Conservation (phyloP, 495 filamentous ascomycete genomes). For the Lindgomyces ingoldianus region DNA sequence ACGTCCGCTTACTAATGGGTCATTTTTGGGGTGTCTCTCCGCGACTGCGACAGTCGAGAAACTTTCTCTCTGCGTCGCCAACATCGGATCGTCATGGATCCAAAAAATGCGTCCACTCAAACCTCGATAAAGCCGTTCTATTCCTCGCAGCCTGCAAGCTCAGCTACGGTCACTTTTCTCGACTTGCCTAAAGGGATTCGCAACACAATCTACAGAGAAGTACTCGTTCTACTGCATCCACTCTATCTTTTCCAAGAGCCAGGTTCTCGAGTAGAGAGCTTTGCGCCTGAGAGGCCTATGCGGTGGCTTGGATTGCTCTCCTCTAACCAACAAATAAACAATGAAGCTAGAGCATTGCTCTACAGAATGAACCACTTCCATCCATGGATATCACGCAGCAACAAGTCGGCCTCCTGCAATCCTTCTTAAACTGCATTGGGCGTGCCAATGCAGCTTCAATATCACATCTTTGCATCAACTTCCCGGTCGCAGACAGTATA, state of each 20-base stretch:
- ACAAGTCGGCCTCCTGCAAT: slow-evolving; percentile 2
- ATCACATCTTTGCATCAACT: slow-evolving; percentile 5
- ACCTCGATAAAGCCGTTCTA: background rate
- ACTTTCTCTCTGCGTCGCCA: background rate
- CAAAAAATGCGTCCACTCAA: background rate
- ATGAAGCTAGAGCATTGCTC: slow-evolving; percentile 3
- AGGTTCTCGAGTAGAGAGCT: background rate
- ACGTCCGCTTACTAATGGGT: background rate
- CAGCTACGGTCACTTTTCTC: background rate
- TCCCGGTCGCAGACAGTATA: slow-evolving; percentile 5
- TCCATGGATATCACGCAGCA: slow-evolving; percentile 9
- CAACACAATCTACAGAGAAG: background rate
- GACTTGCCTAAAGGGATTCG: background rate
- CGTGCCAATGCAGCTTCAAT: slow-evolving; percentile 2
- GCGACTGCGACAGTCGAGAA: background rate
- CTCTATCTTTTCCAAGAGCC: slow-evolving; percentile 7
- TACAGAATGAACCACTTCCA: slow-evolving; percentile 7
- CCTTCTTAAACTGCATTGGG: slow-evolving; percentile 5
- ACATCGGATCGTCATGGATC: background rate
- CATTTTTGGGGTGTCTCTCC: background rate
- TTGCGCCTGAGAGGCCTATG: slow-evolving; percentile 2
- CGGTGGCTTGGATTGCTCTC: slow-evolving; percentile 8
- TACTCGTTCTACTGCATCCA: slow-evolving; percentile 1
- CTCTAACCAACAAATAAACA: slow-evolving; percentile 1
- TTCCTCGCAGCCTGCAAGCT: slow-evolving; percentile 4